phyloP scores from a whole-genome alignment of 2,329 filamentous ascomycete genomes.

The Chrysoporthe puriensis region DNA sequence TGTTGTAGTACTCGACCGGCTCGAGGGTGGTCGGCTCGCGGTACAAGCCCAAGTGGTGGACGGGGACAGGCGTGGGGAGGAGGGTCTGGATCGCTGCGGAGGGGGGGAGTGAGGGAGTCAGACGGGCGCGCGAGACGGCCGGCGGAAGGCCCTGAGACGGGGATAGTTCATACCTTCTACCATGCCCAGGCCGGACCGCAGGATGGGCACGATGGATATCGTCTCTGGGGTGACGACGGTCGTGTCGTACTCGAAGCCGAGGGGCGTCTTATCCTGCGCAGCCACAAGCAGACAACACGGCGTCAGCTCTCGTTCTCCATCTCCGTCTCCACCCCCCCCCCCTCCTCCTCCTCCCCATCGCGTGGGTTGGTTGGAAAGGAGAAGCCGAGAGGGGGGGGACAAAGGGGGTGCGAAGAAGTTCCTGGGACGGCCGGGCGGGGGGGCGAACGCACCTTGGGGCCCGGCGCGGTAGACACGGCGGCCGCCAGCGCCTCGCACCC shows the following conservation, averaged over 20 bases:
- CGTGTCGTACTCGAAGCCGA: slow-evolving; percentile 76
- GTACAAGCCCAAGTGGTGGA: slow-evolving; percentile 95
- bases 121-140: background rate
- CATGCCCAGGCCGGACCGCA: slow-evolving; percentile 92
- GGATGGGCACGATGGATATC: slow-evolving; percentile 85
- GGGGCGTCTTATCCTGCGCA: slow-evolving; percentile 71
- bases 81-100: slow-evolving; percentile 73
- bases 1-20: slow-evolving; percentile 98
- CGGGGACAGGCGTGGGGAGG: slow-evolving; percentile 76
- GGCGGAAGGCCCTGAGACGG: background rate
- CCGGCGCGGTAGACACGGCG: slow-evolving; percentile 59
- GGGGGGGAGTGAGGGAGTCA: background rate
- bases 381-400: too few species aligned
- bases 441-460: slow-evolving; percentile 62
- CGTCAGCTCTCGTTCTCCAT: background rate
- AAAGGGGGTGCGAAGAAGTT: background rate
- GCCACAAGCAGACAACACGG: background rate
- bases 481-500: slow-evolving; percentile 78
- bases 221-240: slow-evolving; percentile 64
- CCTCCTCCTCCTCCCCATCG: background rate
- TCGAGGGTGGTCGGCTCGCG: slow-evolving; percentile 85
- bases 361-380: background rate
- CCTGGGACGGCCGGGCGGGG: slow-evolving; percentile 21
- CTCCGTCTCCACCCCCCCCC: too few species aligned
- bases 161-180: slow-evolving; percentile 65